Percentiles rank a stretch among this genome's conserved stretches.
These are phyloP conservation scores for Macaranga tanarius DNA, from an alignment of 441 rosid species.

Conservation along the genomic window DNA sequence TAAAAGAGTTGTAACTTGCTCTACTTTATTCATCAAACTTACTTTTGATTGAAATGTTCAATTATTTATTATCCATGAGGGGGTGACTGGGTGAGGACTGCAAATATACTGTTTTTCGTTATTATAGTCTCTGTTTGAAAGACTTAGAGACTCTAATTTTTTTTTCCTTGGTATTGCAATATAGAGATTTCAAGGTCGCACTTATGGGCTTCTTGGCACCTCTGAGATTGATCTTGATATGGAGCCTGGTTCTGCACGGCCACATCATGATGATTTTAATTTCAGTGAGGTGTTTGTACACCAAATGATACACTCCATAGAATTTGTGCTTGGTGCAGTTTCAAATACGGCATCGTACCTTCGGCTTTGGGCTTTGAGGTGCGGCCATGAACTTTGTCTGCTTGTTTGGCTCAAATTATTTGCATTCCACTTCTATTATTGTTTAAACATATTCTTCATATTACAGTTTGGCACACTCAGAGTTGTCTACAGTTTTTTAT, in stretches of 20 bases:
- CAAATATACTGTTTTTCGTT: conserved; percentile 1
- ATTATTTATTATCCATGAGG: neutral
- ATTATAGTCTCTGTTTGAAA: neutral
- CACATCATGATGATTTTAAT: conserved; percentile 84
- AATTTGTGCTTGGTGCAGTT: conserved; percentile 94
- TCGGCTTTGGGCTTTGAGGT: conserved; percentile 99
- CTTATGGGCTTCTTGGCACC: conserved; percentile 77
- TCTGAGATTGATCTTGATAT: conserved; percentile 78
- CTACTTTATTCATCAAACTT: neutral
- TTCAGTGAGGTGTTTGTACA: conserved; percentile 98
- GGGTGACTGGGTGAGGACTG: neutral
- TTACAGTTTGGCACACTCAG: conserved; percentile 96
- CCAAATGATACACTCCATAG: conserved; percentile 98
- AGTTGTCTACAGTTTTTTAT: conserved; percentile 89
- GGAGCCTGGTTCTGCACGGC: conserved; percentile 85
- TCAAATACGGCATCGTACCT: conserved; percentile 98
- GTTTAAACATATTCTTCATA: conserved; percentile 23
- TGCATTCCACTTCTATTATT: conserved; percentile 8
- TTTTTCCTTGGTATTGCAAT: conserved; percentile 15
- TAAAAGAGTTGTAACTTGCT: neutral
- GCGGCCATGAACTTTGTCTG: conserved; percentile 10
- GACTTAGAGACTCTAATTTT: too few relatives aligned
- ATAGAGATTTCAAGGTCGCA: conserved; percentile 97
- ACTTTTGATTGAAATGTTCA: neutral
- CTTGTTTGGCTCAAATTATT: conserved; percentile 2